Conservation (phyloP, 139 green algal genomes). For the Chlorella vulgaris region DNA sequence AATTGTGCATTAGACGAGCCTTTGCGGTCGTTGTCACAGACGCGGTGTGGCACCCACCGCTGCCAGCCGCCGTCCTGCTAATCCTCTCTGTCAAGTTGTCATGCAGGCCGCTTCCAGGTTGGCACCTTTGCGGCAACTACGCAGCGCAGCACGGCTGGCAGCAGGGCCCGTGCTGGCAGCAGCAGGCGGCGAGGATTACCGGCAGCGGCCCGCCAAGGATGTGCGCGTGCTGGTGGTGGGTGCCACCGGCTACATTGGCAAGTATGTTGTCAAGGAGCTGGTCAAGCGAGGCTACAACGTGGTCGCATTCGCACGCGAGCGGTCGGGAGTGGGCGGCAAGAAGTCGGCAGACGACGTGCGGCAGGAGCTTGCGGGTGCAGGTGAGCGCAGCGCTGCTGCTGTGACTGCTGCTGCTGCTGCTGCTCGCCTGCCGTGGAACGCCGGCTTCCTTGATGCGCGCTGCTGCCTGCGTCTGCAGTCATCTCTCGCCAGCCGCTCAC, state of each 20-base stretch:
- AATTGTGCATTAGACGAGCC: neutral
- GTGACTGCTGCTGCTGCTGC: neutral
- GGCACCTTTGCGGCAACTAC: neutral
- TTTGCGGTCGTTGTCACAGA: too few relatives aligned
- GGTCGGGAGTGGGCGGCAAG: conserved; percentile 93
- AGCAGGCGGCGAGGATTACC: conserved; percentile 56
- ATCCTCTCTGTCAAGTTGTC: too few relatives aligned
- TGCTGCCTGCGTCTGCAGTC: too few relatives aligned
- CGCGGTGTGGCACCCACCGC: too few relatives aligned
- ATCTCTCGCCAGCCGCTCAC: too few relatives aligned
- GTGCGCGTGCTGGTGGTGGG: conserved; percentile 92
- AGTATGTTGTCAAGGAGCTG: conserved; percentile 79
- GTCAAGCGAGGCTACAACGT: conserved; percentile 77
- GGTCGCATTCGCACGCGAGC: conserved; percentile 84
- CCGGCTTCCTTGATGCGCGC: neutral
- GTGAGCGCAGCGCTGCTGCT: neutral
- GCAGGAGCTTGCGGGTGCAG: conserved; percentile 80
- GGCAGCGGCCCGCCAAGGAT: conserved; percentile 67
- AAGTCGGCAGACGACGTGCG: conserved; percentile 71
- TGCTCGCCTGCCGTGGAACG: neutral
- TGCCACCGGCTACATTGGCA: conserved; percentile 98
- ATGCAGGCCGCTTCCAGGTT: neutral
- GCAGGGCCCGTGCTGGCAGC: neutral
- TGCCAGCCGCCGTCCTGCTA: too few relatives aligned
- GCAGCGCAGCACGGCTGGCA: neutral